Evolutionary conservation across 345 rosid genomes (phyloP), one percentile per base, ranked within the genome.

Genomic region (Hypericum androsaemum): DNA sequence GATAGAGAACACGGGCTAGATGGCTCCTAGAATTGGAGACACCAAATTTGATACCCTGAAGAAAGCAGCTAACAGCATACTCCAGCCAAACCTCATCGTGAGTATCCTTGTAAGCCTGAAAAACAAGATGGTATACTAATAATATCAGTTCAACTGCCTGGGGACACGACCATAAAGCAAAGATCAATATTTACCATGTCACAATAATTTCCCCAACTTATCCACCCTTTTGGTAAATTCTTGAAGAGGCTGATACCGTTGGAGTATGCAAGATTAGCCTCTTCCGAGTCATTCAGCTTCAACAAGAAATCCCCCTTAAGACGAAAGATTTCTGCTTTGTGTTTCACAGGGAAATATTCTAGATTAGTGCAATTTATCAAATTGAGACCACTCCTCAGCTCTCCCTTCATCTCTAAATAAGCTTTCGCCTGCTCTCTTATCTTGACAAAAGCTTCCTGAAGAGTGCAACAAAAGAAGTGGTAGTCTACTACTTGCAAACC

Each of bases 141-240:
- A 63, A 49, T 22, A 53, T 5, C 3, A 16, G 50, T 43, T 57
- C 36, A 14, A 3, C 50, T 37, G 39, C 16, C 37, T 5, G 35
- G 38, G 10, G 43, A 39, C n/a, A 38, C 50, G 55, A 1, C 11
- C 32, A 40, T 12, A 10, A 38, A 61, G 32, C 55, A 39, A 66
- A 39, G 22, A 54, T 36, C 46, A 71, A 66, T 60, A 47, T 17
- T 63, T 88, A 92, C 98, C 98, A 80, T 71, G 67, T 92, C 96
- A 64, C 97, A 85, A 70, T 92, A 92, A 60, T 77, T 80, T 67
- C 98, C 97, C 98, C 98, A 92, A 76, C 98, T 92, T 78, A 92
- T 88, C 98, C 98, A 92, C 67, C 97, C 98, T 67, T 88, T 92
- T 5, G 98, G 94, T 63, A 85, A 75, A 74, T 81, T 80, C 65